phyloP scores from a whole-genome alignment of 31 red algal genomes.

The Odonthalia washingtoniensis region DNA sequence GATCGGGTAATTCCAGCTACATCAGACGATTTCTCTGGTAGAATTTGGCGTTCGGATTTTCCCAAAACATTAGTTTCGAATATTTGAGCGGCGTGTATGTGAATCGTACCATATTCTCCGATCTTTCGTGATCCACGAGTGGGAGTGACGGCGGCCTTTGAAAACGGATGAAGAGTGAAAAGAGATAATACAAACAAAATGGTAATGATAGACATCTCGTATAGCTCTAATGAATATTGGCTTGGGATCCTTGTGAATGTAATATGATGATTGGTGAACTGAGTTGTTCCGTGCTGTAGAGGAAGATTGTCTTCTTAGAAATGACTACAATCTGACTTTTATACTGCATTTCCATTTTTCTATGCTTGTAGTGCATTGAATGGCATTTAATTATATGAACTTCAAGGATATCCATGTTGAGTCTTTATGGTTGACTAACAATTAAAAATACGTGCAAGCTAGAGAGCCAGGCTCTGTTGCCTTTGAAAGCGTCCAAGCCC shows the following conservation, averaged over 20 bases:
- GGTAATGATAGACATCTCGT: background rate
- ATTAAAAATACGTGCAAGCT: too few relatives aligned
- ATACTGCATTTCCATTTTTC: too few relatives aligned
- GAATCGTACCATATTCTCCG: background rate
- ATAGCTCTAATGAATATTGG: background rate
- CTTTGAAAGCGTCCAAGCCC: too few relatives aligned
- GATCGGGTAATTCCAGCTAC: constrained; percentile 28
- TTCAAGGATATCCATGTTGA: too few relatives aligned
- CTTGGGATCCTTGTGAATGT: too few relatives aligned
- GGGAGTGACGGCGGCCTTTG: background rate
- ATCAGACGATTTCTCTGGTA: background rate
- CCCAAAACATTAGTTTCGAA: background rate
- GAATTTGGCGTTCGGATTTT: background rate
- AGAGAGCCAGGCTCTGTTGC: too few relatives aligned
- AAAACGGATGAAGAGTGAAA: background rate
- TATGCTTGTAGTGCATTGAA: too few relatives aligned
- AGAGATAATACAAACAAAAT: background rate
- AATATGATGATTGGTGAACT: too few relatives aligned
- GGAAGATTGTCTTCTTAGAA: background rate
- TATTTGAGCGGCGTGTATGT: background rate
- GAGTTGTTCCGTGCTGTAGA: background rate
- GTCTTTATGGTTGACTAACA: too few relatives aligned
- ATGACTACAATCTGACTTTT: background rate
- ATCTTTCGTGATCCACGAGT: background rate
- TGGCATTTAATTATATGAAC: too few relatives aligned